A percentile compares a stretch with the other conserved stretches of the same genome.
phyloP scores from a whole-genome alignment of 1,284 basidiomycete genomes.

The Leccinum fallax region DNA sequence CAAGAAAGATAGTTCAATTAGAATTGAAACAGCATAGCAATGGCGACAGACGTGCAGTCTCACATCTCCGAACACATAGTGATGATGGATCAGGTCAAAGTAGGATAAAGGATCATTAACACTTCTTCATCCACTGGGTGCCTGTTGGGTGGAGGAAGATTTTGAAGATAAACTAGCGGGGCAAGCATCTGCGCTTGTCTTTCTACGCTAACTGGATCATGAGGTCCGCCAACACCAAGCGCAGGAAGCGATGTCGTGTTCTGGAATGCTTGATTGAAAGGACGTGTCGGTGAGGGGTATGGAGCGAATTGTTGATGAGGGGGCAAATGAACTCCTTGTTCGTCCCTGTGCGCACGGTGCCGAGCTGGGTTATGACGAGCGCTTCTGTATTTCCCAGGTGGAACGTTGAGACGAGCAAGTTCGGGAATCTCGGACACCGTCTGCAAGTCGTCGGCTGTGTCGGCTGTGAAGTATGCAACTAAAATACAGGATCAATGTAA shows the following conservation, averaged over 20 bases:
- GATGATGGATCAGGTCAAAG: constrained; percentile 27
- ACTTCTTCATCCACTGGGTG: constrained; percentile 62
- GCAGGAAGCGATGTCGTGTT: constrained; percentile 1
- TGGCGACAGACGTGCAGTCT: constrained; percentile 4
- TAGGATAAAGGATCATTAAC: constrained; percentile 52
- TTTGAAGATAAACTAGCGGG: constrained; percentile 55
- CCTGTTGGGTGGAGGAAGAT: constrained; percentile 48
- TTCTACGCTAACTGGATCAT: constrained; percentile 8
- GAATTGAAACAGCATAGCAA: constrained; percentile 12
- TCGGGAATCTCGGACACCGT: constrained; percentile 61
- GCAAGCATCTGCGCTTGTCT: constrained; percentile 44
- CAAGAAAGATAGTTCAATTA: constrained; percentile 11
- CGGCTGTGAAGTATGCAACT: constrained; percentile 76
- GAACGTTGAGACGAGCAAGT: constrained; percentile 55
- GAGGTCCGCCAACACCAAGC: constrained; percentile 6
- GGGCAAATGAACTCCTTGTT: constrained; percentile 14
- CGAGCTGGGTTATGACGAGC: constrained; percentile 50
- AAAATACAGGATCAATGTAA: constrained; percentile 13
- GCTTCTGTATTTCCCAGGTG: constrained; percentile 61
- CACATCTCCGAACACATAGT: background rate
- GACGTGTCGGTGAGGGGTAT: constrained; percentile 35
- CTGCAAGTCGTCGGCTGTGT: constrained; percentile 54
- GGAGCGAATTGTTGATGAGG: constrained; percentile 33
- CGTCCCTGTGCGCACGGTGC: constrained; percentile 29
- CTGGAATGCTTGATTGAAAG: constrained; percentile 16